A percentile compares a stretch with the other conserved stretches of the same genome.
phyloP scores from a whole-genome alignment of 305 asterid genomes.

The Fraxinus baroniana region DNA sequence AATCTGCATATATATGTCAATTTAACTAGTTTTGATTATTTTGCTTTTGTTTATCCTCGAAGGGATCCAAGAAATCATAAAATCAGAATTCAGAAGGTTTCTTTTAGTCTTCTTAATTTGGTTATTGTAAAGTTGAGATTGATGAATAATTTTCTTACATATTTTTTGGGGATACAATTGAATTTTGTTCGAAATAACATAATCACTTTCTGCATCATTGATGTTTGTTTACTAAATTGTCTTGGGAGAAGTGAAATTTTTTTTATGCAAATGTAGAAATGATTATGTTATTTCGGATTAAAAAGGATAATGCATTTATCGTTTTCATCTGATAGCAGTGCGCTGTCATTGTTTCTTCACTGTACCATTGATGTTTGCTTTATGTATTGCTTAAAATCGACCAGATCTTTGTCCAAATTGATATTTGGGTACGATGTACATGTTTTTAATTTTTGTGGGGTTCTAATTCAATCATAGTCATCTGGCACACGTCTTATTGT shows the following conservation, averaged over 20 bases:
- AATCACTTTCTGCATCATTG: no score
- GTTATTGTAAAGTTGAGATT: not conserved
- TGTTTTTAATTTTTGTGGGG: not conserved
- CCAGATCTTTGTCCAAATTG: not conserved
- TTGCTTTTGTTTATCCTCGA: not conserved
- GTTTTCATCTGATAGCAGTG: no score
- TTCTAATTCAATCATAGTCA: not conserved
- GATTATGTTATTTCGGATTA: no score
- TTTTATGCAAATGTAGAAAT: no score
- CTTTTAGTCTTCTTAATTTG: not conserved
- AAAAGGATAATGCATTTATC: no score
- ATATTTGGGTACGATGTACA: not conserved
- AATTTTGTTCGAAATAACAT: no score
- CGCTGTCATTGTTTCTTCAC: no score
- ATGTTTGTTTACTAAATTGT: no score
- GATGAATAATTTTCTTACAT: not conserved
- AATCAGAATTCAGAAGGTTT: not conserved
- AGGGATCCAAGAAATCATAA: not conserved
- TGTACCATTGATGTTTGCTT: no score
- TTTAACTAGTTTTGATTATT: not conserved
- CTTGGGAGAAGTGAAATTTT: no score
- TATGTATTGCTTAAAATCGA: no score
- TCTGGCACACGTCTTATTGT: not conserved
- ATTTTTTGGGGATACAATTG: not conserved
- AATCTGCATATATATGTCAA: not conserved